Evolutionary conservation across 371 early-diverging fungal species (phyloP), one percentile per base, ranked within the genome.

Genomic region (Apophysomyces trapeziformis): DNA sequence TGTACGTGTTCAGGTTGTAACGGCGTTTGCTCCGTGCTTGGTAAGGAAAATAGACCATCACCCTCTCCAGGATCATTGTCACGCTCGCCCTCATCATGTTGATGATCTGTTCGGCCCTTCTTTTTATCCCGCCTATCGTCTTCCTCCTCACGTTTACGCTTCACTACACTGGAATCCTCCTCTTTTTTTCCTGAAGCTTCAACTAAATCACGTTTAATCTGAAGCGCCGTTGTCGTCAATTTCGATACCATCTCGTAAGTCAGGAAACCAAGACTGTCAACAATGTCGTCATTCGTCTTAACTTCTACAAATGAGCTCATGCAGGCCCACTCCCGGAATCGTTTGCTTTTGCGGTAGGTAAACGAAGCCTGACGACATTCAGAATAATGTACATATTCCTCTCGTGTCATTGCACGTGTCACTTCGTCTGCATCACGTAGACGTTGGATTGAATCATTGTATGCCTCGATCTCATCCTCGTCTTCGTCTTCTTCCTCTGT

Each of bases 351-450:
- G 64, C 96, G 93, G 79, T 92, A 98, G 0, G 96, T 96, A 67
- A 99, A 99, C 0, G 96, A 95, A 0, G 99, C 99, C 75, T 96
- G 96, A 36, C 99, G 85, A 76, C 99, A 99, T 75, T 99, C 99
- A 18, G 98, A 93, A 73, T 96, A 99, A 78, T 96, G 94, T 16
- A 98, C 95, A 74, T 99, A 99, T 83, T 99, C 98, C 39, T 98
- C 98, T 67, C 95, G 89, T 36, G 96, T 94, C 99, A 99, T 99
- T 8, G 88, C 92, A 36, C 89, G 82, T 9, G 99, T 99, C 5
- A 96, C 84, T 63, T 93, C 91, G 68, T 99, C 99, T 0, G 97
- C 96, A 58, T 89, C 85, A 43, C 85, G 78, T 38, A 92, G 68
- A 32, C 93, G 83, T 68, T 91, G 90, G 58, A 94, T 87, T 16